phyloP scores from a whole-genome alignment of 768 basidiomycete genomes.

The Russula sp. region DNA sequence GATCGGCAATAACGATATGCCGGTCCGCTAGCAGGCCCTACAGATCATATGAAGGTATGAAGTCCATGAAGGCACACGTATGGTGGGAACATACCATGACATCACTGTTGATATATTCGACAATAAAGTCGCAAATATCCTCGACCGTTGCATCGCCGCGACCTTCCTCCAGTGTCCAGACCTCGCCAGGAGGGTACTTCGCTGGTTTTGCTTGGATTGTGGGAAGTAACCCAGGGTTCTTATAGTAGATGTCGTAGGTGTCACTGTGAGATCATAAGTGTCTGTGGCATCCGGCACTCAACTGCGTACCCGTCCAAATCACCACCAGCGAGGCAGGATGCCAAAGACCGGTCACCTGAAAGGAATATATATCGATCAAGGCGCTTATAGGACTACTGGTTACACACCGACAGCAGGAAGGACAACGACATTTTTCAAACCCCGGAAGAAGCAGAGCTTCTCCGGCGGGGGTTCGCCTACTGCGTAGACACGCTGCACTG shows the following conservation, averaged over 20 bases:
- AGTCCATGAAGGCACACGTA: not conserved
- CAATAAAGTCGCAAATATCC: conserved; percentile 74
- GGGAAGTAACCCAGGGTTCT: conserved; percentile 50
- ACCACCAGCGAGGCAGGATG: conserved; percentile 69
- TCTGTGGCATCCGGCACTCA: not conserved
- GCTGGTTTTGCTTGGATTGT: conserved; percentile 45
- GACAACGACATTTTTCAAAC: conserved; percentile 27
- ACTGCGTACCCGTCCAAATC: conserved; percentile 66
- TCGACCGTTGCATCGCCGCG: conserved; percentile 47
- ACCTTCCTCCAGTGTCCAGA: conserved; percentile 19
- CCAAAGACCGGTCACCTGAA: conserved; percentile 53
- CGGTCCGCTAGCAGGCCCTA: not conserved
- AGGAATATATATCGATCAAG: not conserved
- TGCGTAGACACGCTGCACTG: conserved; percentile 28
- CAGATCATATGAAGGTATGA: not conserved
- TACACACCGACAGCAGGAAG: conserved; percentile 23
- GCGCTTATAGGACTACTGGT: not conserved
- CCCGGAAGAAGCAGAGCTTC: conserved; percentile 23
- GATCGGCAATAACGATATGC: not conserved
- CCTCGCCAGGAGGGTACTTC: conserved; percentile 37
- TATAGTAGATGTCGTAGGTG: conserved; percentile 51
- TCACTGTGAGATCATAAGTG: conserved; percentile 41
- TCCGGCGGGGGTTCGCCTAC: conserved; percentile 29
- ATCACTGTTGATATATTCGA: conserved; percentile 81
- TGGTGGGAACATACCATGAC: conserved; percentile 47